Evolutionary conservation across 306 rosid genomes (phyloP).

Genomic region (Rosa persica): DNA sequence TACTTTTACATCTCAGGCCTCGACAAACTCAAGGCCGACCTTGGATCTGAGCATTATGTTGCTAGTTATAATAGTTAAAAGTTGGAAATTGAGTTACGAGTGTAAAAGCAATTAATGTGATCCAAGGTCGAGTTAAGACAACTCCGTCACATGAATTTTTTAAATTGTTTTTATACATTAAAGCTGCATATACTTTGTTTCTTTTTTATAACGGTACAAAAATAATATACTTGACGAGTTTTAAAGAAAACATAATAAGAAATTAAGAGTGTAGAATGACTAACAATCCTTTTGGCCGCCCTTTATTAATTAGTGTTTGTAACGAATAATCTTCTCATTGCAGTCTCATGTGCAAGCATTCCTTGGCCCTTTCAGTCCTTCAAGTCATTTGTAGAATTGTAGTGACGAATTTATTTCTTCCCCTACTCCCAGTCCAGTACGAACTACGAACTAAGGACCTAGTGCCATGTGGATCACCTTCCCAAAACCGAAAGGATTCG

Average conservation of each 20-base stretch:
- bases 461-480: neutral
- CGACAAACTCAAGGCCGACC: too few relatives aligned
- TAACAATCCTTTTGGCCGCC: neutral
- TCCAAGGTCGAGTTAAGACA: too few relatives aligned
- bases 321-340: neutral
- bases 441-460: neutral
- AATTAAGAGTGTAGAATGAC: neutral
- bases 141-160: too few relatives aligned
- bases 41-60: too few relatives aligned
- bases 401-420: neutral
- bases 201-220: too few relatives aligned
- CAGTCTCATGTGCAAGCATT: neutral
- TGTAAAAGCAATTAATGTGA: too few relatives aligned
- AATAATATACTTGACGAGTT: too few relatives aligned
- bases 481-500: neutral
- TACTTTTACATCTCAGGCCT: too few relatives aligned
- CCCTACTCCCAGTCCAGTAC: neutral
- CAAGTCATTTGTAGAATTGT: neutral
- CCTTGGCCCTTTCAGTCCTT: neutral
- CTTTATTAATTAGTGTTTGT: neutral
- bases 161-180: too few relatives aligned
- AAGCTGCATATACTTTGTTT: too few relatives aligned
- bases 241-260: neutral
- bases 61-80: too few relatives aligned
- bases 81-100: too few relatives aligned